phyloP scores from a whole-genome alignment of 352 stramenopile species.

The Thalassiosira allenii region DNA sequence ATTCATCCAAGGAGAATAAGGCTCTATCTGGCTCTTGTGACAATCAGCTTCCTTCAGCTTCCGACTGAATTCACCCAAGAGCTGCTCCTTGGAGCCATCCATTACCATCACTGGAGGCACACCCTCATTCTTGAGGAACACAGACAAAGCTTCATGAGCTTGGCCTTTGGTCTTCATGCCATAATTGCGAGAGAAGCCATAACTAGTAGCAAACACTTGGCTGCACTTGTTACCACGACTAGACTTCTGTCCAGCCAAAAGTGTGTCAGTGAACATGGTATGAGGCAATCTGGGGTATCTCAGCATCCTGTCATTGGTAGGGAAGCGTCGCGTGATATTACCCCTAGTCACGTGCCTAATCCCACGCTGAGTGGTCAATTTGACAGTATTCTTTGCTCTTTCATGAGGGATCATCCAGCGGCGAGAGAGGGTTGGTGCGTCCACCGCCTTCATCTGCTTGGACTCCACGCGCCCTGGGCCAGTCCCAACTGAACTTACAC shows the following conservation, averaged over 20 bases:
- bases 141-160: slow-evolving; percentile 17
- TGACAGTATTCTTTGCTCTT: slow-evolving; percentile 6
- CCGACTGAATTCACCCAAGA: slow-evolving; percentile 10
- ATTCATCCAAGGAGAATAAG: slow-evolving; percentile 48
- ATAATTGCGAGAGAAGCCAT: slow-evolving; percentile 1
- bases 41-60: slow-evolving; percentile 18
- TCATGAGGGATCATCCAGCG: background rate
- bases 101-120: slow-evolving; percentile 40
- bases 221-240: slow-evolving; percentile 20
- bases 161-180: slow-evolving; percentile 35
- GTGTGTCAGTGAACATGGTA: slow-evolving; percentile 41
- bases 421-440: background rate
- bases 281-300: slow-evolving; percentile 25
- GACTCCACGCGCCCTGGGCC: background rate
- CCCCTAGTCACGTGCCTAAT: slow-evolving; percentile 2
- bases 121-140: slow-evolving; percentile 41
- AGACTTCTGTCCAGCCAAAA: slow-evolving; percentile 19
- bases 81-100: slow-evolving; percentile 52
- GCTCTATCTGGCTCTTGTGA: slow-evolving; percentile 41
- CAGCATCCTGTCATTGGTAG: slow-evolving; percentile 23
- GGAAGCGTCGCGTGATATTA: slow-evolving; percentile 11
- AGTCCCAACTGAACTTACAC: background rate
- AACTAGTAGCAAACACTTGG: slow-evolving; percentile 36
- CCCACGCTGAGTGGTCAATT: slow-evolving; percentile 20
- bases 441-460: background rate